phyloP scores from a whole-genome alignment of 352 stramenopile genomes.

The Globisporangium rhizosaccharum region DNA sequence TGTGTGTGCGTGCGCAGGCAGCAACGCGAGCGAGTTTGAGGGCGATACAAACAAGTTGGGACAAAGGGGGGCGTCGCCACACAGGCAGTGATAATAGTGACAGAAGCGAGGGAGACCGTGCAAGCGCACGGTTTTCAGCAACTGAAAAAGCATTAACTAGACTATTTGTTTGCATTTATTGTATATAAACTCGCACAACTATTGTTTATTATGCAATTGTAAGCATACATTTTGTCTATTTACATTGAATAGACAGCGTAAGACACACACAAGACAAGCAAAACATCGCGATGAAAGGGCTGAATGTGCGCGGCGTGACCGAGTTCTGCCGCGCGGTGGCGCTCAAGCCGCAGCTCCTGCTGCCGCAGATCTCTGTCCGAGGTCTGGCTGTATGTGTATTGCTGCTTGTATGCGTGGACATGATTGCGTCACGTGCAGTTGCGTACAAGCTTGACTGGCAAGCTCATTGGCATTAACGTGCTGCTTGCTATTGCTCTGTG shows the following conservation, averaged over 20 bases:
- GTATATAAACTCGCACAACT: too few species aligned
- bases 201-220: too few species aligned
- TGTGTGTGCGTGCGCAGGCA: too few species aligned
- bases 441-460: background rate
- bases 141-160: too few species aligned
- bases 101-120: too few species aligned
- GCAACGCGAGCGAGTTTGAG: too few species aligned
- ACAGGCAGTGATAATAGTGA: too few species aligned
- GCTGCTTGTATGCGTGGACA: background rate
- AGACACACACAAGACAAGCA: background rate
- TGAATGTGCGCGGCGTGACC: constrained; percentile 74
- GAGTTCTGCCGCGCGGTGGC: constrained; percentile 78
- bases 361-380: constrained; percentile 80
- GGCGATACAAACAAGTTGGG: too few species aligned
- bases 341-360: constrained; percentile 61
- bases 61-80: too few species aligned
- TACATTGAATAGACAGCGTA: background rate
- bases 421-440: background rate
- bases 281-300: constrained; percentile 40
- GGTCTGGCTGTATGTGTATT: constrained; percentile 22
- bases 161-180: too few species aligned
- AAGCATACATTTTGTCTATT: too few species aligned
- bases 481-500: background rate
- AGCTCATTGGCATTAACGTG: background rate
- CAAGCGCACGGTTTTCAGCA: too few species aligned